Evolutionary conservation across 2,329 filamentous ascomycete genomes (phyloP), one percentile per base, ranked within the genome.

Genomic region (Capronia coronata): DNA sequence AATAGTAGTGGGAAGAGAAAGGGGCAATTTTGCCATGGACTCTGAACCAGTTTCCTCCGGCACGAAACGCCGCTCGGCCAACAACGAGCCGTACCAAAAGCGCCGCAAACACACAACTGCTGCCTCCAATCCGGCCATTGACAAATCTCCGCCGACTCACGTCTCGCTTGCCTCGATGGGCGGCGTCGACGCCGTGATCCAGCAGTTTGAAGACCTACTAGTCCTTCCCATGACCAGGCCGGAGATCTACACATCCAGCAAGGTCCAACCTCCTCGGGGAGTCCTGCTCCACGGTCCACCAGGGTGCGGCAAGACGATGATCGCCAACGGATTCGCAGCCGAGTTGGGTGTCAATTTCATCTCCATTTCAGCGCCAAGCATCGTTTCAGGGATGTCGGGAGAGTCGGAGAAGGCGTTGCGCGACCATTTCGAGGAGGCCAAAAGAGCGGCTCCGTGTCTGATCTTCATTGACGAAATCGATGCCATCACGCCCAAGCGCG

Each of bases 381-480:
- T 94, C 27, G 83, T 94, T 0, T 87, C 85, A 13, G 87, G 87
- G 16, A 93, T 91, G 82, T 93, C 86, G 27, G 87, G 87, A 60
- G 88, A 93, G 64, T 91, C 86, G 0, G 87, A 94, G 66, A 90
- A 90, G 70, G 87, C 88, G 52, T 79, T 94, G 22, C 76, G 87
- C 29, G 86, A 91, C 57, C 76, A 88, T 41, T 94, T 94, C 54
- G 90, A 97, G 10, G 87, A 93, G 62, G 93, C 93, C 0, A 87
- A 87, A 64, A 78, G 80, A 48, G 76, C 90, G 30, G 90, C 91
- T 0, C 93, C 93, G 0, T 94, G 88, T 62, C 75, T 98, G 3
- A 77, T 98, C 3, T 94, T 96, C 62, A 86, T 97, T 49, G 89
- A 95, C 59, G 85, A 95, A 59, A 87, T 97, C 45, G 90, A 98